phyloP scores from a whole-genome alignment of 306 rosid genomes.

The Mimosa pudica region DNA sequence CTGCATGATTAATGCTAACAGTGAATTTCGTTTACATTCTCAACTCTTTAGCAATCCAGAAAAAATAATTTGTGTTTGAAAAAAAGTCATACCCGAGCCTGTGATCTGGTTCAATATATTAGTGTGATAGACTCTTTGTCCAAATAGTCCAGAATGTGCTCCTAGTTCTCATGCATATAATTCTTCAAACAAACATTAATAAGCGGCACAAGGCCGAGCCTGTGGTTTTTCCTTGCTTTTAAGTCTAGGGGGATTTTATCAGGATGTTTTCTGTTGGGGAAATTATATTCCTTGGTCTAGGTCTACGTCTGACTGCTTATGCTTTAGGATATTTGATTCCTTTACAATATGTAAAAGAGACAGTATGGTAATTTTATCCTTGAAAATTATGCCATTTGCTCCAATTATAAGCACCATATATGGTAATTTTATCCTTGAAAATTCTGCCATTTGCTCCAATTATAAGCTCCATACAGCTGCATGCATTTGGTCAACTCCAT shows the following conservation, averaged over 20 bases:
- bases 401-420: not conserved
- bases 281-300: not conserved
- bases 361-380: not conserved
- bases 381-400: constrained; percentile 1
- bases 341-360: not conserved
- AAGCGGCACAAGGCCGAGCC: not conserved
- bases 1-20: not conserved
- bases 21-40: not conserved
- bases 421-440: not conserved
- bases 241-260: not conserved
- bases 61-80: not conserved
- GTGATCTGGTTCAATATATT: not conserved
- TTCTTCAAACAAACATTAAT: not conserved
- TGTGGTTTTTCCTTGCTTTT: not conserved
- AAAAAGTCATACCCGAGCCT: not conserved
- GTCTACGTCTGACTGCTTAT: not conserved
- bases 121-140: not conserved
- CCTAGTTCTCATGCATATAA: not conserved
- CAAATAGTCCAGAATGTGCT: not conserved
- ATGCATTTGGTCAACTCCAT: not conserved
- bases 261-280: not conserved
- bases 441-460: constrained; percentile 1
- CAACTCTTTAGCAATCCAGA: not conserved
- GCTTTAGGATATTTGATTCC: not conserved
- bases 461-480: not conserved